Base-by-base conservation (phyloP, 2,329 filamentous ascomycete genomes). In the Fusarium sp. region DNA sequence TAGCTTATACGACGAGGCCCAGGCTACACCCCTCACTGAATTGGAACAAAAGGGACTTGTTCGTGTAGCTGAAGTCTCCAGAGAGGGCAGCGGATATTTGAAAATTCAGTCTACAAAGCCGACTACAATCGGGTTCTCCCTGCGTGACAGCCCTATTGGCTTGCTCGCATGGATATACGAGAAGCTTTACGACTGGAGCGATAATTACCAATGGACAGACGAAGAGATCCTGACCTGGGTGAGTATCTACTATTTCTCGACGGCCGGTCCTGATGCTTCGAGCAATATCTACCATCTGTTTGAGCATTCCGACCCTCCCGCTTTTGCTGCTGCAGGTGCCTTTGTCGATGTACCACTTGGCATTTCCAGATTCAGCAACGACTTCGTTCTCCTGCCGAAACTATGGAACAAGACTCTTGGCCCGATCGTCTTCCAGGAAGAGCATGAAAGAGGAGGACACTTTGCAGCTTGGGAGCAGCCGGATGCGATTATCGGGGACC, bases 101-200 rank as follows among this genome's bases (percentile, higher is more conserved):
- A 4, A 73, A 1, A 28, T 73, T 42, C 77, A 79, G 40, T 88
- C 86, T 4, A 94, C 92, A 0, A 90, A 91, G 59, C 92, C 93
- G 0, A 88, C 93, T 52, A 95, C 92, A 0, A 75, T 94, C 0
- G 90, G 89, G 0, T 93, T 92, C 73, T 88, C 84, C 0, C 82
- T 94, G 5, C 84, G 87, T 1, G 92, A 94, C 75, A 90, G 86
- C 8, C 93, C 92, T 0, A 86, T 92, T 0, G 91, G 86, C 0
- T 80, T 94, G 5, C 82, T 95, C 2, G 88, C 91, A 0, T 96
- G 93, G 93, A 89, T 95, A 34, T 92, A 92, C 69, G 93, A 95
- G 79, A 95, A 95, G 76, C 80, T 95, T 38, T 88, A 91, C 69
- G 89, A 92, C 71, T 95, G 92, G 92, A 89, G 89, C 0, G 92